Conservation (phyloP, 148 eudicot species). For the Spergularia bocconei region DNA sequence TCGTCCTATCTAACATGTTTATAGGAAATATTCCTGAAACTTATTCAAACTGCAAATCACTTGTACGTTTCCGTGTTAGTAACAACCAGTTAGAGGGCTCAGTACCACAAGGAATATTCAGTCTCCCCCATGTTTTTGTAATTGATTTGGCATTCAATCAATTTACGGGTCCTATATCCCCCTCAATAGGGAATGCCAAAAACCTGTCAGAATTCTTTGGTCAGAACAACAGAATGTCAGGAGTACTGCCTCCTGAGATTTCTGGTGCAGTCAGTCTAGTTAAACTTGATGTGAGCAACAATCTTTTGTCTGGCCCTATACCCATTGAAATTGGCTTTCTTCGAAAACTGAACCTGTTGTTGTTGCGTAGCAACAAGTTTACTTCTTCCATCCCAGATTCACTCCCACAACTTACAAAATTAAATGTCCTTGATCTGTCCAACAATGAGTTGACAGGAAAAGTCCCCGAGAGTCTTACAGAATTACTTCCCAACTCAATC, state of each 20-base stretch:
- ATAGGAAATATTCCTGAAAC: constrained; percentile 61
- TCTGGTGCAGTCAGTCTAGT: constrained; percentile 58
- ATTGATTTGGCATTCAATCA: constrained; percentile 66
- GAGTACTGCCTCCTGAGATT: constrained; percentile 64
- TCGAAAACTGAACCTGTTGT: constrained; percentile 54
- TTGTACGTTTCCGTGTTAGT: constrained; percentile 74
- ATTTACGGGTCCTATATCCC: constrained; percentile 53
- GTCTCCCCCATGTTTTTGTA: constrained; percentile 69
- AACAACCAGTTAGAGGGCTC: constrained; percentile 54
- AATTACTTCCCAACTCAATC: constrained; percentile 65
- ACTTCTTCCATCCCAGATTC: constrained; percentile 69
- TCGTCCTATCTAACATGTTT: constrained; percentile 57
- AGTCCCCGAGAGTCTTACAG: constrained; percentile 55
- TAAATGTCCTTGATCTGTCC: constrained; percentile 81
- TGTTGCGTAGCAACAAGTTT: constrained; percentile 61
- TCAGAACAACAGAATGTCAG: constrained; percentile 68
- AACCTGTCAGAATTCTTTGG: constrained; percentile 74
- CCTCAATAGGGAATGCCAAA: constrained; percentile 53
- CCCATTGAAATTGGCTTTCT: constrained; percentile 68
- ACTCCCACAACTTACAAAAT: constrained; percentile 49
- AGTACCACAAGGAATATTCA: constrained; percentile 59
- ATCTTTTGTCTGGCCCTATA: constrained; percentile 64
- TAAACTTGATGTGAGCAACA: constrained; percentile 78
- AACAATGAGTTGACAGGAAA: constrained; percentile 60
- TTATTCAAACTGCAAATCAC: constrained; percentile 57